phyloP scores from a whole-genome alignment of 2,329 filamentous ascomycete species.

The Colletotrichum sp. region DNA sequence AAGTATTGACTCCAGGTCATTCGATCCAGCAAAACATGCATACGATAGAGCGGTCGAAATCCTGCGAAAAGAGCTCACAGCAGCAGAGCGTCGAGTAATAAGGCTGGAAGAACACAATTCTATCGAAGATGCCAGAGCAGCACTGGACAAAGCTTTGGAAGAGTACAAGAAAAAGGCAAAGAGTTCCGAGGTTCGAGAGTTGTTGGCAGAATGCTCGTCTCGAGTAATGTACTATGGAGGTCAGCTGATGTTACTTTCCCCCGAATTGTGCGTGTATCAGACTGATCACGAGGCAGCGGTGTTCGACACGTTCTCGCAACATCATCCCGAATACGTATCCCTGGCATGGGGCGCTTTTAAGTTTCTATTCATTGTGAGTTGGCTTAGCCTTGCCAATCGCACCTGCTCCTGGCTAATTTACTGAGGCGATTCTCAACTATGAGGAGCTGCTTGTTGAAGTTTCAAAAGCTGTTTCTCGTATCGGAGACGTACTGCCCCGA shows the following conservation, averaged over 20 bases:
- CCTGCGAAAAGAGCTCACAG: rapidly evolving
- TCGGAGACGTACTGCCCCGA: neutral
- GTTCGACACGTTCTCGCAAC: neutral
- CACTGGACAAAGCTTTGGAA: neutral
- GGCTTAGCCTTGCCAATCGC: no score
- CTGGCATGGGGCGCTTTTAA: neutral
- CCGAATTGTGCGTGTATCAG: no score
- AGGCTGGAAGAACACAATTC: rapidly evolving
- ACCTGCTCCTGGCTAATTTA: no score
- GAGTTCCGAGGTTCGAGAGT: rapidly evolving
- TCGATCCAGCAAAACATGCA: rapidly evolving
- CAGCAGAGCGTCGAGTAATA: rapidly evolving
- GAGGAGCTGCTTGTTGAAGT: neutral
- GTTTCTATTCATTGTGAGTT: neutral
- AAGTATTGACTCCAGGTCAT: rapidly evolving
- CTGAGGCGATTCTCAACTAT: neutral
- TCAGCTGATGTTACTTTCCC: rapidly evolving
- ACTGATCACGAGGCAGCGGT: rapidly evolving
- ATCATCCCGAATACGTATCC: neutral
- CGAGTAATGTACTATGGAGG: neutral
- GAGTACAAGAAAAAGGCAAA: rapidly evolving
- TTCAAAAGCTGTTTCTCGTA: neutral
- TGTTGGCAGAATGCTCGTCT: neutral
- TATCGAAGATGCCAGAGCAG: rapidly evolving
- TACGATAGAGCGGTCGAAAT: neutral